Conservation (phyloP, 805 yeast species). For the Starmerella lactis-condensi region DNA sequence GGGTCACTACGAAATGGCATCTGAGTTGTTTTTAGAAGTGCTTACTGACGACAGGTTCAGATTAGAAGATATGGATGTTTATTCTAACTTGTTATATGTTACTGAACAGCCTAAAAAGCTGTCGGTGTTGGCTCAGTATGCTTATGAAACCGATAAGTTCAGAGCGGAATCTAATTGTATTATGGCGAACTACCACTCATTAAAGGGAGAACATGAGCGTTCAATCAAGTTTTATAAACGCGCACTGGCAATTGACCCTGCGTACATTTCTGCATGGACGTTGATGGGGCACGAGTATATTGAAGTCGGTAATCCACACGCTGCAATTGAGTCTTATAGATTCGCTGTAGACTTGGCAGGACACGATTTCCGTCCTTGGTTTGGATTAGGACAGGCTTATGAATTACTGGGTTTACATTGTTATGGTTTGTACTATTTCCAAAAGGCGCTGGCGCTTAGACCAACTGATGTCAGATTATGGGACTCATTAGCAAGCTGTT, state of each 20-base stretch:
- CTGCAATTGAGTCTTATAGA: conserved; percentile 89
- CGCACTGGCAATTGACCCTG: conserved; percentile 63
- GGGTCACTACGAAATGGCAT: conserved; percentile 71
- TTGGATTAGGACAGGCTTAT: conserved; percentile 94
- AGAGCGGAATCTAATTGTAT: conserved; percentile 91
- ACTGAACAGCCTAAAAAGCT: conserved; percentile 76
- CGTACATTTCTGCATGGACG: conserved; percentile 86
- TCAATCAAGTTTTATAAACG: conserved; percentile 85
- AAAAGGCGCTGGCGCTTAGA: conserved; percentile 69
- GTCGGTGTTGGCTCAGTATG: conserved; percentile 70
- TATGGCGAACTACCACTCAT: conserved; percentile 79
- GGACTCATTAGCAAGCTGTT: conserved; percentile 86
- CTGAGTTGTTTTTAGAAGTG: conserved; percentile 56
- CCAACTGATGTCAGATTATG: conserved; percentile 89
- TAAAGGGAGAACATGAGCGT: conserved; percentile 83
- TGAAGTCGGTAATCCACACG: conserved; percentile 87
- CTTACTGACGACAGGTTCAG: conserved; percentile 62
- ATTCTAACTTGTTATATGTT: conserved; percentile 86
- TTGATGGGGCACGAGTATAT: conserved; percentile 98
- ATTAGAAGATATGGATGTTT: conserved; percentile 77
- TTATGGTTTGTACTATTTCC: conserved; percentile 81
- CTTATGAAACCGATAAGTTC: conserved; percentile 63
- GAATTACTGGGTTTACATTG: conserved; percentile 90
- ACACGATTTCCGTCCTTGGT: conserved; percentile 93
- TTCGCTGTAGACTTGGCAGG: conserved; percentile 79